These are phyloP conservation scores for Mycena vitilis DNA, from an alignment of 768 basidiomycete genomes.

Conservation along the genomic window DNA sequence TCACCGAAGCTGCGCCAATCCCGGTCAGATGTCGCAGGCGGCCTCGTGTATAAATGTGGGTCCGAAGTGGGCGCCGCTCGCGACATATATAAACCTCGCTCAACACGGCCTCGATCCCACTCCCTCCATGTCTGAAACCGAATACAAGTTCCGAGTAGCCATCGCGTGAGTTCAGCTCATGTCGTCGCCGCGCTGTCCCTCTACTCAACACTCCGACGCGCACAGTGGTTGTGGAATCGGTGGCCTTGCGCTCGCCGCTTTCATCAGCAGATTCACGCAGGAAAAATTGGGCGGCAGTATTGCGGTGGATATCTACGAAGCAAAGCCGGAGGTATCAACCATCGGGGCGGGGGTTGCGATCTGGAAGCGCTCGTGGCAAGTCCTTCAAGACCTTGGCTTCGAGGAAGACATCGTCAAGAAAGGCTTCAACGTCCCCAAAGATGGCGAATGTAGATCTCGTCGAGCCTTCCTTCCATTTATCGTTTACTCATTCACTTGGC, in stretches of 20 bases:
- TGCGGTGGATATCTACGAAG: slow-evolving; percentile 55
- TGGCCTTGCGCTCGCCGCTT: slow-evolving; percentile 22
- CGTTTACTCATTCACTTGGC: background rate
- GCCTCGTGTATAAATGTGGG: too few species aligned
- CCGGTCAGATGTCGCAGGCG: too few species aligned
- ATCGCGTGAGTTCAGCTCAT: background rate
- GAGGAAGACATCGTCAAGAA: slow-evolving; percentile 41
- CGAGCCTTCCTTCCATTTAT: background rate
- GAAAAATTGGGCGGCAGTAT: slow-evolving; percentile 21
- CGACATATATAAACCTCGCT: too few species aligned
- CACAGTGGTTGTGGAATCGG: slow-evolving; percentile 22
- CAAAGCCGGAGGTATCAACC: slow-evolving; percentile 51
- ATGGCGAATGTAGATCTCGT: slow-evolving; percentile 39
- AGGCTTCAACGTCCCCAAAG: slow-evolving; percentile 39
- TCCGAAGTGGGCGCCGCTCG: too few species aligned
- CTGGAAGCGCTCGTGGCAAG: slow-evolving; percentile 54
- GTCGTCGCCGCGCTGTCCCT: too few species aligned
- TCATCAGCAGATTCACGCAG: slow-evolving; percentile 10
- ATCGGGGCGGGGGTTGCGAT: slow-evolving; percentile 55
- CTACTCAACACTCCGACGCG: background rate
- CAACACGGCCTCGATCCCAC: too few species aligned
- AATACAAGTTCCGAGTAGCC: slow-evolving; percentile 9
- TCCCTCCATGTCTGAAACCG: slow-evolving; percentile 1
- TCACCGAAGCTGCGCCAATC: too few species aligned
- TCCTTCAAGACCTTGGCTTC: slow-evolving; percentile 53